Percentiles rank a stretch among this genome's conserved stretches.
These are phyloP conservation scores for Dendrobium nobile DNA, from an alignment of 106 monocot species.

Conservation along the genomic window DNA sequence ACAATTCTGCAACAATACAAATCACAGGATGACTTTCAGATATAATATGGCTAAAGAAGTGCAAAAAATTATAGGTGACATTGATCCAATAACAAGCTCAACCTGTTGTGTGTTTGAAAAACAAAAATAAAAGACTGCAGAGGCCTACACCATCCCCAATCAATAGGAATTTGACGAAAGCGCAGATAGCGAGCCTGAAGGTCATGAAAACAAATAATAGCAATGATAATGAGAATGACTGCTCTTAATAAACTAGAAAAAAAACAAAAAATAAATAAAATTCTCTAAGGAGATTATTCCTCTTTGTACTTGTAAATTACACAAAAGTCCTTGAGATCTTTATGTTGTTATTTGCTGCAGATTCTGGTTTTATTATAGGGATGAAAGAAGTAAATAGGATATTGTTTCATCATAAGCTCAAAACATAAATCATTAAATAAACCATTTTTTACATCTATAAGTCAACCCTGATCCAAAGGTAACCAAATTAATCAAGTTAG, in stretches of 20 bases:
- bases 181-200: slow-evolving; percentile 62
- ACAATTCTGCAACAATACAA: slow-evolving; percentile 58
- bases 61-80: not conserved
- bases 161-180: slow-evolving; percentile 57
- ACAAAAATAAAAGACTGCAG: slow-evolving; percentile 98
- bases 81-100: not conserved
- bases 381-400: no score
- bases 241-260: not conserved
- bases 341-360: no score
- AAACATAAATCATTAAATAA: no score
- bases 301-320: no score
- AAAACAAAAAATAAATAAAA: no score
- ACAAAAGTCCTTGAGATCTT: no score
- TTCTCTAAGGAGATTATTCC: no score
- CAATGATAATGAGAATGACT: not conserved
- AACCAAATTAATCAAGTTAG: no score
- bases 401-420: no score
- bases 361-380: no score
- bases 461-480: no score
- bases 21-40: not conserved
- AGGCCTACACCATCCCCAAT: slow-evolving; percentile 99
- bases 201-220: slow-evolving; percentile 1
- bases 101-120: slow-evolving; percentile 90
- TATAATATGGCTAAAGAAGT: not conserved
- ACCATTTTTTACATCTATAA: no score